Conservation (phyloP, 2,329 filamentous ascomycete species). For the Cryphonectria carpinicola region DNA sequence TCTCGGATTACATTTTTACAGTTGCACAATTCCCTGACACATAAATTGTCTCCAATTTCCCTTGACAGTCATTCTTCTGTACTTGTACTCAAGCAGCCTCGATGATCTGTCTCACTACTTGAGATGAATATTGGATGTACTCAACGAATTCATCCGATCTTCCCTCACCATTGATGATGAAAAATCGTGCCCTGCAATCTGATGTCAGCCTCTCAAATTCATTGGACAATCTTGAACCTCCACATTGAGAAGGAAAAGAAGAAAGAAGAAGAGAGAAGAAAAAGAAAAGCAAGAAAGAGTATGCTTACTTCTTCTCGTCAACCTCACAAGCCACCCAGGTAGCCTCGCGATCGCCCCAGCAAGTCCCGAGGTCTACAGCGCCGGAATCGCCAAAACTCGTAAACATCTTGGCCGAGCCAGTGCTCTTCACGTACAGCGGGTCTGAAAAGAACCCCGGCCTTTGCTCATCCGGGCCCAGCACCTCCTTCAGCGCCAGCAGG, state of each 20-base stretch:
- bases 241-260: background rate
- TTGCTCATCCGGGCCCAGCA: background rate
- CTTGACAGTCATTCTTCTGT: background rate
- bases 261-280: background rate
- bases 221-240: background rate
- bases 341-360: background rate
- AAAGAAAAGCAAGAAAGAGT: background rate
- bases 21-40: background rate
- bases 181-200: background rate
- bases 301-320: background rate
- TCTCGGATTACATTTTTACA: background rate
- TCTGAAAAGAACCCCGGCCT: background rate
- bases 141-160: background rate
- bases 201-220: background rate
- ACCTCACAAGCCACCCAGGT: background rate
- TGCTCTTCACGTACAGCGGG: background rate
- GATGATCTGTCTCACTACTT: background rate
- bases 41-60: background rate
- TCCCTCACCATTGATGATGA: background rate
- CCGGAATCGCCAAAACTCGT: background rate
- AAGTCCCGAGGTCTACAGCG: background rate
- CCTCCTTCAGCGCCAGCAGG: background rate
- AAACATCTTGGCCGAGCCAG: background rate
- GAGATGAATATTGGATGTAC: background rate
- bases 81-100: background rate